Base-by-base conservation (phyloP, 768 basidiomycete species). In the Boletus barrowsii region DNA sequence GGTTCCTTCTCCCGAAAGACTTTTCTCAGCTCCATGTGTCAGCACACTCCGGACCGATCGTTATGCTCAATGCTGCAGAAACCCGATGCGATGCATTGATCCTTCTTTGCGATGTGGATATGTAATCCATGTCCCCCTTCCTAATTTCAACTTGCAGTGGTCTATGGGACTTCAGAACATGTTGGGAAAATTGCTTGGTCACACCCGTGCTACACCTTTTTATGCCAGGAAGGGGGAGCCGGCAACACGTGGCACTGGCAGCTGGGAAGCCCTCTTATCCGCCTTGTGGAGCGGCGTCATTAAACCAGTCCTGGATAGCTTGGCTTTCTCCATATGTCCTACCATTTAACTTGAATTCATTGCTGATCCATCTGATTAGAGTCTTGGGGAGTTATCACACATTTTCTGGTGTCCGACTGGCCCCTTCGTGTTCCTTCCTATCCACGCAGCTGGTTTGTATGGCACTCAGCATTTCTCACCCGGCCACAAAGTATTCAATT, bases 1-100 rank as follows among this genome's bases (percentile, higher is more conserved):
- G n/a, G 10, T 56, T 54, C 17, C 52, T 56, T 8, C 37, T 43
- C 0, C 51, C 5, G 11, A 47, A 35, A 17, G 24, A 53, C 8
- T 53, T 56, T 22, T 11, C 41, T 32, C 43, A 59, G 22, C 42
- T 43, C 24, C 14, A 24, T 9, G 22, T 24, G 4, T 43, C 24
- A 17, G 42, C 42, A 17, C 24, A 26, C 24, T 26, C 24, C 15
- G 42, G 42, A 5, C 42, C 24, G 15, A 15, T 26, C 2, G 42
- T 43, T 15, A 26, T 43, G 10, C 24, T 43, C 9, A 43, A 43
- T 4, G 42, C 42, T 17, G 42, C 42, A 43, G 22, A 45, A n/a
- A 44, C 22, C n/a, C 60, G 70, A n/a, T 75, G 71, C 30, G 71
- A 76, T 54, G 75, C 72, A 5, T 30, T 56, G 51, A 47, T 56